Evolutionary conservation across 2,329 filamentous ascomycete species (phyloP).

Genomic region (Pseudogymnoascus sp.): DNA sequence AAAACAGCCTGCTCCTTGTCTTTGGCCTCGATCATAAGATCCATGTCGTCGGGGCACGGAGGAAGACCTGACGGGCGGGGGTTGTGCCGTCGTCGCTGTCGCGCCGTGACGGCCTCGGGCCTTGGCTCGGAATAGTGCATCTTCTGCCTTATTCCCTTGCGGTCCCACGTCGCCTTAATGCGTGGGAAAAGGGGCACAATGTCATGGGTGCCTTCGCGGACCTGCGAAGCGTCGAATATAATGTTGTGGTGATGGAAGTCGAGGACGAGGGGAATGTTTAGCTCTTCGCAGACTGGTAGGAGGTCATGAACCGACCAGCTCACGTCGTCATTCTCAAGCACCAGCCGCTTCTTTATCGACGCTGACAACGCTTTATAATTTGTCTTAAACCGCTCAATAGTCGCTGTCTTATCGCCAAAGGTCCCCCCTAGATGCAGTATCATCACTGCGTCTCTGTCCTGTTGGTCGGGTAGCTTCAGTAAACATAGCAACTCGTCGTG

Average conservation of each 20-base stretch:
- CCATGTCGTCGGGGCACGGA: constrained; percentile 75
- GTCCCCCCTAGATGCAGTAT: constrained; percentile 88
- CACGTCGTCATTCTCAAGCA: constrained; percentile 92
- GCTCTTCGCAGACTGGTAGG: constrained; percentile 79
- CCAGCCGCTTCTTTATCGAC: constrained; percentile 69
- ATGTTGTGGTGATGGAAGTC: constrained; percentile 98
- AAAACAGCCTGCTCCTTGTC: constrained; percentile 97
- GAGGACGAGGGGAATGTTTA: constrained; percentile 87
- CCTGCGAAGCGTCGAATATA: constrained; percentile 62
- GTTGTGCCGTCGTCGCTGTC: constrained; percentile 77
- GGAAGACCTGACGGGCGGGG: constrained; percentile 71
- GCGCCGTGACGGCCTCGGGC: constrained; percentile 65
- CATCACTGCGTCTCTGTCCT: constrained; percentile 83
- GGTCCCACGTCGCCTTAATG: constrained; percentile 76
- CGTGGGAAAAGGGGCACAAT: constrained; percentile 67
- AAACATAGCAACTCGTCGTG: constrained; percentile 78
- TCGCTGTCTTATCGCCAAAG: constrained; percentile 78
- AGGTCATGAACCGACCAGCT: constrained; percentile 88
- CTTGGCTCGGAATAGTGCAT: constrained; percentile 93
- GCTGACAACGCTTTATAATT: constrained; percentile 63
- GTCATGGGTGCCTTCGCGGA: constrained; percentile 78
- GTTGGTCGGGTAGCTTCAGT: constrained; percentile 67
- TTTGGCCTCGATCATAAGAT: constrained; percentile 98
- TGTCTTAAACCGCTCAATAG: constrained; percentile 66
- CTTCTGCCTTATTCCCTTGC: constrained; percentile 81